These are phyloP conservation scores for Stagonosporopsis cucurbitacearum DNA, from an alignment of 2,329 filamentous ascomycete genomes.

Conservation along the genomic window DNA sequence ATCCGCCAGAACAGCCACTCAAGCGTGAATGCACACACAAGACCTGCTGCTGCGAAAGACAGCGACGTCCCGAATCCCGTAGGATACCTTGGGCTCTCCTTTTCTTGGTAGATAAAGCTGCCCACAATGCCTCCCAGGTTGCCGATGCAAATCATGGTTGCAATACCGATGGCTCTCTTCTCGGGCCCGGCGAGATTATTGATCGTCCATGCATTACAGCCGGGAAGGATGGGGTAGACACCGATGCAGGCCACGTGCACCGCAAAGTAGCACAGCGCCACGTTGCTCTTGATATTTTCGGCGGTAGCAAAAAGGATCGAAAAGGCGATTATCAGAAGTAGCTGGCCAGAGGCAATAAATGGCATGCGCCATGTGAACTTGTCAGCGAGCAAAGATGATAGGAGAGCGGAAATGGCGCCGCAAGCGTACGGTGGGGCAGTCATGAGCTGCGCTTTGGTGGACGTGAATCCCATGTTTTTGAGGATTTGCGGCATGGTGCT, in stretches of 20 bases:
- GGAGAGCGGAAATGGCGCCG: slow-evolving; percentile 29
- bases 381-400: slow-evolving; percentile 27
- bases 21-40: slow-evolving; percentile 23
- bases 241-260: slow-evolving; percentile 52
- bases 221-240: slow-evolving; percentile 33
- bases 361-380: slow-evolving; percentile 30
- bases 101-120: slow-evolving; percentile 41
- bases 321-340: slow-evolving; percentile 48
- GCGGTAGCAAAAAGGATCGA: slow-evolving; percentile 51
- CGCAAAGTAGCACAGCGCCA: slow-evolving; percentile 53
- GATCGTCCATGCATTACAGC: slow-evolving; percentile 34
- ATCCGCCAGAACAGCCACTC: slow-evolving; percentile 40
- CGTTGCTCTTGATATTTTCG: slow-evolving; percentile 48
- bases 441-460: slow-evolving; percentile 34
- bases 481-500: slow-evolving; percentile 21
- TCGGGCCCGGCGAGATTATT: slow-evolving; percentile 33
- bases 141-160: slow-evolving; percentile 33
- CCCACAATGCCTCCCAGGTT: slow-evolving; percentile 39
- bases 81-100: slow-evolving; percentile 41
- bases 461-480: slow-evolving; percentile 32
- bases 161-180: slow-evolving; percentile 37
- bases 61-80: slow-evolving; percentile 44
- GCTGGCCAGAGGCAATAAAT: slow-evolving; percentile 26
- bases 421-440: slow-evolving; percentile 32
- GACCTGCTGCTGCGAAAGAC: slow-evolving; percentile 30